A percentile compares a stretch with the other conserved stretches of the same genome.
Conservation (phyloP, 345 rosid genomes). For the Hibiscus trionum region DNA sequence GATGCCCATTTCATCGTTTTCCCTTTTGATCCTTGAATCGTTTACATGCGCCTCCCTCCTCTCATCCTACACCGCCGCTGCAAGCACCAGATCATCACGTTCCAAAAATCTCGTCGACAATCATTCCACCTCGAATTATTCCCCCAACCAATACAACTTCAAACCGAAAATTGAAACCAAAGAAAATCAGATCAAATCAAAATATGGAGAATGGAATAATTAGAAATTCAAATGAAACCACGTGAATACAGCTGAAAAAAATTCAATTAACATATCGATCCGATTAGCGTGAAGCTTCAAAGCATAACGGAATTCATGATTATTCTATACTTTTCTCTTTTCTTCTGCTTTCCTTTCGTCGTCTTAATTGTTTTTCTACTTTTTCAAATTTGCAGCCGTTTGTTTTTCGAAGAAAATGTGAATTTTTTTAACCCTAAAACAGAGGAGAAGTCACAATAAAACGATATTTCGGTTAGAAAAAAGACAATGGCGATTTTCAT, state of each 20-base stretch:
- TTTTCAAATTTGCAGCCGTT: conserved; percentile 14
- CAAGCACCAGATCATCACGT: conserved; percentile 37
- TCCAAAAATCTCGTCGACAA: conserved; percentile 27
- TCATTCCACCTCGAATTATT: conserved; percentile 16
- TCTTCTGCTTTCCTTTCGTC: conserved; percentile 1
- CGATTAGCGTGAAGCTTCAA: conserved; percentile 2
- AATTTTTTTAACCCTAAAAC: conserved; percentile 25
- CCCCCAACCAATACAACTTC: neutral
- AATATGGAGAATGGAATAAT: neutral
- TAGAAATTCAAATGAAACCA: neutral
- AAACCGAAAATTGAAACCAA: neutral
- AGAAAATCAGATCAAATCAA: neutral
- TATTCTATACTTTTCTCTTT: neutral
- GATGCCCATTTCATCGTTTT: conserved; percentile 96
- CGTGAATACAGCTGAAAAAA: conserved; percentile 19
- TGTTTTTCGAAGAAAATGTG: neutral
- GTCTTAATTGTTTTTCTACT: neutral
- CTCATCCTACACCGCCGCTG: conserved; percentile 35
- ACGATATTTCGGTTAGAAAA: conserved; percentile 25
- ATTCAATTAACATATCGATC: neutral
- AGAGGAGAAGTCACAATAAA: conserved; percentile 15
- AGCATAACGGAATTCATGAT: conserved; percentile 22
- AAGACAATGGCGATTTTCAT: conserved; percentile 11
- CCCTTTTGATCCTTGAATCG: conserved; percentile 33
- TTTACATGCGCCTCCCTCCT: conserved; percentile 16